phyloP scores from a whole-genome alignment of 2,329 filamentous ascomycete species.

The Eutypa lata region DNA sequence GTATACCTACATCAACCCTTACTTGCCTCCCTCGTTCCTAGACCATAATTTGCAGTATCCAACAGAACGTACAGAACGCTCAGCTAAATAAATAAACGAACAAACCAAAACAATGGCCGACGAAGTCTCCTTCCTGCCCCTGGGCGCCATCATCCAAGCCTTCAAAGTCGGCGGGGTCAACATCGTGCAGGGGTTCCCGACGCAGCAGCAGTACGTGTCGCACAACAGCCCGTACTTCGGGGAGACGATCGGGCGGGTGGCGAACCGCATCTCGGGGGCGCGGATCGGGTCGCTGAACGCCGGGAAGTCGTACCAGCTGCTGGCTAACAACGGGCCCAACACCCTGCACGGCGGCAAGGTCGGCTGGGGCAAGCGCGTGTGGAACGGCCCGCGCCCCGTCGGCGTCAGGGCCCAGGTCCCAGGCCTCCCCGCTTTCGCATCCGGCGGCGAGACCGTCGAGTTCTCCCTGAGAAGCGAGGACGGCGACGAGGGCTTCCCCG shows the following conservation, averaged over 20 bases:
- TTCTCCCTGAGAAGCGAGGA: conserved; percentile 69
- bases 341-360: conserved; percentile 67
- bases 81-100: not conserved
- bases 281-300: conserved; percentile 70
- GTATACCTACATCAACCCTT: too few relatives aligned
- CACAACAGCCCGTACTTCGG: conserved; percentile 83
- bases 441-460: conserved; percentile 63
- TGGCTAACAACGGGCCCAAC: conserved; percentile 75
- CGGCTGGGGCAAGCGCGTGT: conserved; percentile 81
- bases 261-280: conserved; percentile 77
- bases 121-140: conserved; percentile 63
- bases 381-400: conserved; percentile 66
- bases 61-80: conserved; percentile 9
- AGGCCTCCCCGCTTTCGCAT: conserved; percentile 43
- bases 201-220: conserved; percentile 68
- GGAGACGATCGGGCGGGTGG: conserved; percentile 82
- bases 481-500: conserved; percentile 87
- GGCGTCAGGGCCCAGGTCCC: conserved; percentile 47
- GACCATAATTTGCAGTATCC: too few relatives aligned
- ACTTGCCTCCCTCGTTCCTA: too few relatives aligned
- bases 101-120: conserved; percentile 27
- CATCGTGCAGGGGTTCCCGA: conserved; percentile 85
- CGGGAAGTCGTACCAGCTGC: conserved; percentile 63
- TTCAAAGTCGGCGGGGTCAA: conserved; percentile 75
- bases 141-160: conserved; percentile 78